Evolutionary conservation across 2,329 filamentous ascomycete species (phyloP), one percentile per base, ranked within the genome.

Genomic region (Volutella citrinella): DNA sequence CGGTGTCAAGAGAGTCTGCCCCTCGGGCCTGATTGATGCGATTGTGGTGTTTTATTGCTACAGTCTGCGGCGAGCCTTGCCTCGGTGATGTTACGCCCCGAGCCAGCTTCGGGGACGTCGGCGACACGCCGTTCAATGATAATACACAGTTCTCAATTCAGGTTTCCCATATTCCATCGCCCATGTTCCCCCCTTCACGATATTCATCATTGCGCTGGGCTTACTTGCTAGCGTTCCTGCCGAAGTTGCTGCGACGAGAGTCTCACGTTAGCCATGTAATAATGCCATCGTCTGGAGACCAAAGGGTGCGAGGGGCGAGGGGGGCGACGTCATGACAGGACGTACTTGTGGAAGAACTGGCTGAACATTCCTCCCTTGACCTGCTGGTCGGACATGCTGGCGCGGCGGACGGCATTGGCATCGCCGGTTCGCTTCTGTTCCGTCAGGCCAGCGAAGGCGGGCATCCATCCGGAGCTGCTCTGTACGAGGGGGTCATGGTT

Each of bases 311-410:
- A 27, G 25, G 16, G 19, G n/a, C 18, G 18, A 25, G 13, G 21
- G 14, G n/a, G 27, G 19, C 21, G 14, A 16, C 10, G 9, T 29
- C 5, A 10, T 13, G n/a, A 11, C 21, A 7, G 28, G 10, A 51
- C 71, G 33, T 56, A 79, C 75, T 69, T 76, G 46, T 76, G 66
- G 70, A 77, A 80, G 61, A 78, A 67, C 42, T 68, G 63, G 34
- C 70, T 71, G 32, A 79, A 60, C 42, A 78, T 58, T 24, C 74
- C 74, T 2, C 65, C 52, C 30, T 64, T 56, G 11, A 63, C 64
- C 38, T 66, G 65, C 52, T 79, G 75, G 37, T 80, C 76, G 19
- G 64, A 65, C 46, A 79, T 60, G 49, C 73, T 77, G 50, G 72
- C 67, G 6, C 76, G 72, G 11, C 75, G 69, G n/a, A 69, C 67